Percentiles rank a stretch among this genome's conserved stretches.
Conservation (phyloP, 2,329 filamentous ascomycete species). For the Amauroascus verrucosus region DNA sequence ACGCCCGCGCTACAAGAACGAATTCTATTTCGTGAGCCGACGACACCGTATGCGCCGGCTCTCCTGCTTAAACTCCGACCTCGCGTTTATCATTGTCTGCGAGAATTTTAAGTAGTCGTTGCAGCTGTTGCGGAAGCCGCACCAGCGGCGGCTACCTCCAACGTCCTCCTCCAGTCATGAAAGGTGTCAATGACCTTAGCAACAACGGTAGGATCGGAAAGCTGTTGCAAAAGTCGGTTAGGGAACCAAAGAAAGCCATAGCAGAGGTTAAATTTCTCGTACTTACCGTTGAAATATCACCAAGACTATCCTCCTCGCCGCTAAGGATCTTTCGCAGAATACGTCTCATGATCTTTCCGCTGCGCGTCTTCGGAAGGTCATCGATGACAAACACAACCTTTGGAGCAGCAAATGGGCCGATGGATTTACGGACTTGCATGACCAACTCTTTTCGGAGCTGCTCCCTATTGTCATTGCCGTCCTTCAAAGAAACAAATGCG, state of each 20-base stretch:
- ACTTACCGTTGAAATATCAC: slow-evolving; percentile 81
- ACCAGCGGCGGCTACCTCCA: not conserved
- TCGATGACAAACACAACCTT: slow-evolving; percentile 87
- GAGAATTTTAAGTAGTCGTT: not conserved
- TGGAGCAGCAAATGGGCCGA: slow-evolving; percentile 91
- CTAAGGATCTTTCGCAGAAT: slow-evolving; percentile 95
- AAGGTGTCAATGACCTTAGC: slow-evolving; percentile 79
- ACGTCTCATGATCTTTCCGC: slow-evolving; percentile 97
- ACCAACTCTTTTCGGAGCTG: slow-evolving; percentile 86
- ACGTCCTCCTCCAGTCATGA: slow-evolving; percentile 35
- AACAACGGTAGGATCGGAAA: slow-evolving; percentile 83
- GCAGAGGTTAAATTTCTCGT: not conserved
- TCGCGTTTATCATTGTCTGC: too few species aligned
- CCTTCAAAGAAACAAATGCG: slow-evolving; percentile 89
- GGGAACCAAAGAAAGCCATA: not conserved
- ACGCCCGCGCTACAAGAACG: too few species aligned
- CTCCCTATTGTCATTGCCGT: slow-evolving; percentile 52
- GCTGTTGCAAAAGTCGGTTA: slow-evolving; percentile 37
- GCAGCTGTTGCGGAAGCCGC: not conserved
- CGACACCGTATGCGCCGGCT: not conserved
- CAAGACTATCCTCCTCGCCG: slow-evolving; percentile 92
- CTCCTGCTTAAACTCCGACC: not conserved
- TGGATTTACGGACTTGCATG: slow-evolving; percentile 90
- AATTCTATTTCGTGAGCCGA: not conserved
- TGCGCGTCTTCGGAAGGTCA: slow-evolving; percentile 92